Conservation (phyloP, 2,329 filamentous ascomycete genomes). For the Xylariaceae sp. region DNA sequence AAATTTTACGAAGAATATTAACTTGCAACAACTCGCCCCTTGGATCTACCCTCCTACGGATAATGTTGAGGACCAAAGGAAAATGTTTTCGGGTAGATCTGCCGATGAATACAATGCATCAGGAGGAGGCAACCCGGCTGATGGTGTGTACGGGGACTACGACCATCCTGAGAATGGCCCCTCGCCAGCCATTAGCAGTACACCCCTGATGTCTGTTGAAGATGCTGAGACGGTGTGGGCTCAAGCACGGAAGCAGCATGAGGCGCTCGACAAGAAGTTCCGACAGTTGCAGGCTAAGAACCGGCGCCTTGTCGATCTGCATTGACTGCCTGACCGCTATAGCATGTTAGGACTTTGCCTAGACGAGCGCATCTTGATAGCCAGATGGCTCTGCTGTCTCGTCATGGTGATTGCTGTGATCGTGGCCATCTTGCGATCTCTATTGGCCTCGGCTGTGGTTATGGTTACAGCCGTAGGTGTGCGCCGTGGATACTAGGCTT, state of each 20-base stretch:
- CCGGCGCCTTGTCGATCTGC: conserved; percentile 28
- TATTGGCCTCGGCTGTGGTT: conserved; percentile 13
- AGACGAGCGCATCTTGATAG: conserved; percentile 15
- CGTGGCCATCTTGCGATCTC: conserved; percentile 16
- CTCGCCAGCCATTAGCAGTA: conserved; percentile 40
- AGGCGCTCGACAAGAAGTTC: conserved; percentile 33
- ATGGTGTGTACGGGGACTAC: conserved; percentile 29
- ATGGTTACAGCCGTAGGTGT: conserved; percentile 14
- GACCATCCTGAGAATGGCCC: conserved; percentile 28
- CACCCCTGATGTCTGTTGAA: conserved; percentile 55
- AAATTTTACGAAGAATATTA: conserved; percentile 44
- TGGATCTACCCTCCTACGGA: conserved; percentile 50
- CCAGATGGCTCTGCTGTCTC: conserved; percentile 17
- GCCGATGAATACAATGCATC: conserved; percentile 24
- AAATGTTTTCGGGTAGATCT: conserved; percentile 25
- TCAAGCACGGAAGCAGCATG: conserved; percentile 32
- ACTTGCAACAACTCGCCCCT: conserved; percentile 50
- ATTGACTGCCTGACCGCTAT: conserved; percentile 28
- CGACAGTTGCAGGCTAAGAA: conserved; percentile 30
- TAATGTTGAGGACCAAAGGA: conserved; percentile 36
- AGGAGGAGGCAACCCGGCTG: conserved; percentile 13
- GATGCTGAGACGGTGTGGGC: conserved; percentile 55
- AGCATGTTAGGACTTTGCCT: conserved; percentile 12
- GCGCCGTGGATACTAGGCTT: conserved; percentile 10
- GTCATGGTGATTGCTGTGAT: conserved; percentile 16